A percentile compares a stretch with the other conserved stretches of the same genome.
phyloP scores from a whole-genome alignment of 108 stramenopile species.

The Skeletonema tropicum region DNA sequence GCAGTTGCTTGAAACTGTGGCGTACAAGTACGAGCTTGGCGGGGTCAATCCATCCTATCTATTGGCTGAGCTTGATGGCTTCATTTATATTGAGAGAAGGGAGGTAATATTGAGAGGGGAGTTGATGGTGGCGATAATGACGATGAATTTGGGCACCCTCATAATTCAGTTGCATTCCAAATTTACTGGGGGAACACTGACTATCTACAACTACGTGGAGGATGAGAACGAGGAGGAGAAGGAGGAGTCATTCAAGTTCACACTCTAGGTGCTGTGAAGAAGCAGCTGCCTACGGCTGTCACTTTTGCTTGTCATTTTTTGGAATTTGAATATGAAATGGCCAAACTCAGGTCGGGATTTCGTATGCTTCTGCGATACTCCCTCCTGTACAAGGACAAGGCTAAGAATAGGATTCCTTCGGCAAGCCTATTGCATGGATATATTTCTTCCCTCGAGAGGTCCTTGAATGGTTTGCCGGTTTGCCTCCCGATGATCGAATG shows the following conservation, averaged over 20 bases:
- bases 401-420: not conserved
- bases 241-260: not conserved
- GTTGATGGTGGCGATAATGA: not conserved
- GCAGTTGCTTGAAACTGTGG: slow-evolving; percentile 9
- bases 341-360: slow-evolving; percentile 18
- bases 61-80: slow-evolving; percentile 14
- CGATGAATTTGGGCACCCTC: slow-evolving; percentile 2
- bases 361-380: slow-evolving; percentile 32
- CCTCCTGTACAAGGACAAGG: slow-evolving; percentile 3
- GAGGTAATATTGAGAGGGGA: slow-evolving; percentile 13
- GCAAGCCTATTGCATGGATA: not conserved
- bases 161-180: slow-evolving; percentile 22
- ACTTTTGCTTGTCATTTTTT: slow-evolving; percentile 26
- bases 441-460: not conserved
- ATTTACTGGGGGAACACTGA: slow-evolving; percentile 22
- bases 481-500: slow-evolving; percentile 1
- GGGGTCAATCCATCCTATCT: slow-evolving; percentile 13
- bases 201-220: not conserved
- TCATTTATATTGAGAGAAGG: slow-evolving; percentile 28
- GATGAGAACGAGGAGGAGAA: not conserved
- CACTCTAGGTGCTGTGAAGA: slow-evolving; percentile 16
- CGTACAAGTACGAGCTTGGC: slow-evolving; percentile 24
- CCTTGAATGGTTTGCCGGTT: not conserved
- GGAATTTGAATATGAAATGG: slow-evolving; percentile 22
- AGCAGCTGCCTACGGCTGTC: slow-evolving; percentile 13